These are phyloP conservation scores for Dillenia turbinata DNA, from an alignment of 164 flowering plant genomes.

Conservation along the genomic window DNA sequence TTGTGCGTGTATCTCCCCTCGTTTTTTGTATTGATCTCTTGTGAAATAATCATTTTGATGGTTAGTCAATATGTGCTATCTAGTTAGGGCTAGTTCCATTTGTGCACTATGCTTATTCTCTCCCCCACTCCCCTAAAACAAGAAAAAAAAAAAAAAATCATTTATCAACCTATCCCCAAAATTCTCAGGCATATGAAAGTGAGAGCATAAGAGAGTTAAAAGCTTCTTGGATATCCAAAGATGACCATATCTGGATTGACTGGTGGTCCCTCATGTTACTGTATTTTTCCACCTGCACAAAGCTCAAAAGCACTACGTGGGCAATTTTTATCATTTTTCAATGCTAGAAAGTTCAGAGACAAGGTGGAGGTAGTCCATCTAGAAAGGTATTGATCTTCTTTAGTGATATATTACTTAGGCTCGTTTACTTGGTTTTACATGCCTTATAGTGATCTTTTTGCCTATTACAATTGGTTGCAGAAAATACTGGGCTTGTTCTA, in stretches of 20 bases:
- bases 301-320: slow-evolving; percentile 12
- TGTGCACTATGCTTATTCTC: no score
- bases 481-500: slow-evolving; percentile 17
- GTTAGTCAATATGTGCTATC: no score
- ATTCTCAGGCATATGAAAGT: no score
- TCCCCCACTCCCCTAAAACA: no score
- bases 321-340: slow-evolving; percentile 17
- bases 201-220: no score
- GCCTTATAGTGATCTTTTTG: background rate
- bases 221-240: background rate
- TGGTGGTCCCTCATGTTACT: slow-evolving; percentile 37
- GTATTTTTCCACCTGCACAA: slow-evolving; percentile 19
- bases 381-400: slow-evolving; percentile 33
- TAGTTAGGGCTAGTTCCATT: no score
- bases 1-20: no score
- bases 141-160: no score
- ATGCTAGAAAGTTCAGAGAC: slow-evolving; percentile 12
- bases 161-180: no score
- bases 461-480: slow-evolving; percentile 12
- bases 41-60: no score
- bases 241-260: slow-evolving; percentile 57
- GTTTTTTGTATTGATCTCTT: no score
- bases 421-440: background rate
- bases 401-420: background rate
- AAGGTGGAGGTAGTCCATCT: slow-evolving; percentile 12